phyloP scores from a whole-genome alignment of 352 stramenopile genomes.

The Pythium aquatile region DNA sequence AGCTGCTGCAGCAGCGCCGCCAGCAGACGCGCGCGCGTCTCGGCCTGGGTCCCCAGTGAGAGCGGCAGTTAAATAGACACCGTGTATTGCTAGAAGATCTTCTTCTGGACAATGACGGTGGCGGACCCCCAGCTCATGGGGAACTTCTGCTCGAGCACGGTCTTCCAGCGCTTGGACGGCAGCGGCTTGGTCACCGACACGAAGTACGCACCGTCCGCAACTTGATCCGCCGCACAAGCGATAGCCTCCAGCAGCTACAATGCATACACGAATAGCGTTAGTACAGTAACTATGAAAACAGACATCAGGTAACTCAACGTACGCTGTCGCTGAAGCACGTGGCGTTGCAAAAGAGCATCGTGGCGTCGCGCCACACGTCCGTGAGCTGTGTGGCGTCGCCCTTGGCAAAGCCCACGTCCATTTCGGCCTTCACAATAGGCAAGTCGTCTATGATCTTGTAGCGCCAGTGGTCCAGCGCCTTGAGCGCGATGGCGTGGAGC shows the following conservation, averaged over 20 bases:
- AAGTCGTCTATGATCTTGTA: constrained; percentile 61
- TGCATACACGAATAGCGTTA: neutral
- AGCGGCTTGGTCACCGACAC: constrained; percentile 63
- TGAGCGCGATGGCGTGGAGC: constrained; percentile 57
- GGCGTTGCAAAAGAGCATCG: constrained; percentile 65
- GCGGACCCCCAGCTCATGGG: constrained; percentile 65
- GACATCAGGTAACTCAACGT: neutral
- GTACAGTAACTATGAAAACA: neutral
- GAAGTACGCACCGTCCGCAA: constrained; percentile 53
- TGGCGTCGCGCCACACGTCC: constrained; percentile 56
- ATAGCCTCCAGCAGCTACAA: constrained; percentile 35
- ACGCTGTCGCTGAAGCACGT: constrained; percentile 71
- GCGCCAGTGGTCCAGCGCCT: constrained; percentile 61
- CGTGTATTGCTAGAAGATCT: constrained; percentile 36
- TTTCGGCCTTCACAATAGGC: constrained; percentile 44
- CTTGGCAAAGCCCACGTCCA: constrained; percentile 58
- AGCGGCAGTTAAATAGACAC: neutral
- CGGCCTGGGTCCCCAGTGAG: constrained; percentile 20
- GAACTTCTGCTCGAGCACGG: constrained; percentile 59
- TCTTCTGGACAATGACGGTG: constrained; percentile 66
- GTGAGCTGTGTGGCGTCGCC: constrained; percentile 40
- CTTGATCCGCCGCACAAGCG: constrained; percentile 37
- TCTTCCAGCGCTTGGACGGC: constrained; percentile 53
- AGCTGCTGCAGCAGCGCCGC: constrained; percentile 3
- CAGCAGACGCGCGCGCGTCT: constrained; percentile 26